Evolutionary conservation across 1,284 basidiomycete species (phyloP).

Genomic region (Erythrobasidium hasegawianum): DNA sequence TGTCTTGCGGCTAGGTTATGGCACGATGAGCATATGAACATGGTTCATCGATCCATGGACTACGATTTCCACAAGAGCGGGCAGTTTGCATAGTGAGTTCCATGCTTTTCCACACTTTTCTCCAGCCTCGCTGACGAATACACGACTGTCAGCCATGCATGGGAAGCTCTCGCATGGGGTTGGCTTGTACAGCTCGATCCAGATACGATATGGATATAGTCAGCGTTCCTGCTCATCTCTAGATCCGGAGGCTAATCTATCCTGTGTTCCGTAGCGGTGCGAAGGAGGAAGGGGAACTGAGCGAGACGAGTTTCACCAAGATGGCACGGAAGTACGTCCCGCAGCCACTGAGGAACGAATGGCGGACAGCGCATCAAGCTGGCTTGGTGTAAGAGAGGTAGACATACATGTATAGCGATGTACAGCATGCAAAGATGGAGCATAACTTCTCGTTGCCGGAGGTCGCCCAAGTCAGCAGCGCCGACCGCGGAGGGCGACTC

Average conservation of each 20-base stretch:
- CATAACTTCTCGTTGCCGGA: too few species aligned
- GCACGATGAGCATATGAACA: slow-evolving; percentile 35
- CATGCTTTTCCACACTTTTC: neutral
- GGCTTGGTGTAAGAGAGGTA: slow-evolving; percentile 3
- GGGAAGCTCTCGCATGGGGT: slow-evolving; percentile 34
- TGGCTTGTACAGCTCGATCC: slow-evolving; percentile 33
- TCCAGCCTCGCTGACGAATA: neutral
- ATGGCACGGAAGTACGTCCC: slow-evolving; percentile 31
- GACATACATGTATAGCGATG: too few species aligned
- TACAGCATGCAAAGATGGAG: too few species aligned
- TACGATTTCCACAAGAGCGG: slow-evolving; percentile 34
- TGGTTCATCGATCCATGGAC: slow-evolving; percentile 21
- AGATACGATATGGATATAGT: slow-evolving; percentile 34
- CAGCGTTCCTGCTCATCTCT: too few species aligned
- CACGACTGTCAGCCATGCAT: slow-evolving; percentile 17
- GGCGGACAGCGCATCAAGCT: slow-evolving; percentile 14
- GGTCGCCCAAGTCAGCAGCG: too few species aligned
- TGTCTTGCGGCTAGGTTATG: slow-evolving; percentile 8
- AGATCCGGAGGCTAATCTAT: too few species aligned
- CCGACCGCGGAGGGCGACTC: too few species aligned
- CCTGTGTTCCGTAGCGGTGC: neutral
- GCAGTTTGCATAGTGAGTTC: slow-evolving; percentile 30
- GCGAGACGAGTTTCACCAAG: slow-evolving; percentile 28
- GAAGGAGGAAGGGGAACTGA: slow-evolving; percentile 25
- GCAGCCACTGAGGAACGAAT: slow-evolving; percentile 27